phyloP scores from a whole-genome alignment of 2,329 filamentous ascomycete genomes.

The Akanthomyces muscarius region DNA sequence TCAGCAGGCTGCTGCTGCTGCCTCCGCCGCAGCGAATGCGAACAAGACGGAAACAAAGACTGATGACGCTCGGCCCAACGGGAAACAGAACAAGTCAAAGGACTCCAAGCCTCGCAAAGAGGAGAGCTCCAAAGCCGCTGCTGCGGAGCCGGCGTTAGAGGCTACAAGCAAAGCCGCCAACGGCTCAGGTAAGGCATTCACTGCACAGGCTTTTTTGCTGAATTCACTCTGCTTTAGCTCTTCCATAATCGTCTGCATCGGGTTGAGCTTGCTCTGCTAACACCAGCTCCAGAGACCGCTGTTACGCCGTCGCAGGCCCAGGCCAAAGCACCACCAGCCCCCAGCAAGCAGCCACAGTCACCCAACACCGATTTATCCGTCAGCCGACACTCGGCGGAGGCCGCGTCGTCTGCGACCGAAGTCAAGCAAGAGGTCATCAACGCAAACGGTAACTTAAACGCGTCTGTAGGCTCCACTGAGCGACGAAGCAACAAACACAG shows the following conservation, averaged over 20 bases:
- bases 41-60: slow-evolving; percentile 14
- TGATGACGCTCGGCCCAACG: not conserved
- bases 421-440: not conserved
- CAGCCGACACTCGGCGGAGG: slow-evolving; percentile 8
- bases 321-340: not conserved
- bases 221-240: not conserved
- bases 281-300: not conserved
- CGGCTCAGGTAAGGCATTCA: slow-evolving; percentile 8
- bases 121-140: slow-evolving; percentile 5
- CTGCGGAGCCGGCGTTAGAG: slow-evolving; percentile 8
- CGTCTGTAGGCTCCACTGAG: slow-evolving; percentile 6
- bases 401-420: not conserved
- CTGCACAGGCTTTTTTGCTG: not conserved
- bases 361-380: not conserved
- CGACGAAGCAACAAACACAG: slow-evolving; percentile 15
- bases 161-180: slow-evolving; percentile 1
- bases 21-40: slow-evolving; percentile 23
- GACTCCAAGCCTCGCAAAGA: slow-evolving; percentile 11
- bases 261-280: not conserved
- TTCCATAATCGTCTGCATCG: not conserved
- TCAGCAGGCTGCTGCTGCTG: slow-evolving; percentile 33
- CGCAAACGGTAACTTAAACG: not conserved
- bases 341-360: slow-evolving; percentile 6
- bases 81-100: slow-evolving; percentile 9
- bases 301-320: not conserved